phyloP scores from a whole-genome alignment of 306 rosid species.

The Inga laurina region DNA sequence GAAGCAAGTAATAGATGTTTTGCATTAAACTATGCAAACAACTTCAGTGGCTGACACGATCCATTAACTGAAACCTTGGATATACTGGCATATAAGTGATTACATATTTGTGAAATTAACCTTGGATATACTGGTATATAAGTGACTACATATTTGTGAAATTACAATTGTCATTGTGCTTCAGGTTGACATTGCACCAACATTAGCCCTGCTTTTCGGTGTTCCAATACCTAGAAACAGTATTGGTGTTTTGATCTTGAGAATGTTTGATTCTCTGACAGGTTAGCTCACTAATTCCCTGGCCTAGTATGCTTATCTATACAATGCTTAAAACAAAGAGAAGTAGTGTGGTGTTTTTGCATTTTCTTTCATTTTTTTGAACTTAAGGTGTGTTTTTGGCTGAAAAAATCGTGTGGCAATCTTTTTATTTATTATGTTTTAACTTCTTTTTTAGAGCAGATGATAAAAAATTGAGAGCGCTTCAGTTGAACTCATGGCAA shows the following conservation, averaged over 20 bases:
- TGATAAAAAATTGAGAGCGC: conserved; percentile 69
- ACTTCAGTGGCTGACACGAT: conserved; percentile 2
- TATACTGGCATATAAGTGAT: conserved; percentile 14
- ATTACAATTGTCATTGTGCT: conserved; percentile 28
- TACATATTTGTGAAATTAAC: conserved; percentile 26
- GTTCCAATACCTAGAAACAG: conserved; percentile 94
- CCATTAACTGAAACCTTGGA: conserved; percentile 25
- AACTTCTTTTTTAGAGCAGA: conserved; percentile 46
- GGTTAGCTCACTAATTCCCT: conserved; percentile 48
- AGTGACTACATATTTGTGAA: conserved; percentile 29
- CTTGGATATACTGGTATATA: neutral
- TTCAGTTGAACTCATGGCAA: conserved; percentile 93
- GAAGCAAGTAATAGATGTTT: neutral
- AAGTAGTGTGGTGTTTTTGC: conserved; percentile 19
- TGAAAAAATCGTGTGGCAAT: conserved; percentile 18
- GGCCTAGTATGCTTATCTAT: conserved; percentile 26
- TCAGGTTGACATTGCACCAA: conserved; percentile 90
- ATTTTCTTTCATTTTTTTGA: conserved; percentile 22
- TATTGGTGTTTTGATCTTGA: conserved; percentile 73
- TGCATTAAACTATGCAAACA: conserved; percentile 15
- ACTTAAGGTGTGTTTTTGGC: conserved; percentile 3
- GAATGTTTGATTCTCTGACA: conserved; percentile 51
- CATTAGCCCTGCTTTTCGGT: conserved; percentile 83
- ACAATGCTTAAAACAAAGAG: conserved; percentile 5
- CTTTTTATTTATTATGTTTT: neutral